Conservation (phyloP, 2,329 filamentous ascomycete species). For the Pseudocercospora macadamiae region DNA sequence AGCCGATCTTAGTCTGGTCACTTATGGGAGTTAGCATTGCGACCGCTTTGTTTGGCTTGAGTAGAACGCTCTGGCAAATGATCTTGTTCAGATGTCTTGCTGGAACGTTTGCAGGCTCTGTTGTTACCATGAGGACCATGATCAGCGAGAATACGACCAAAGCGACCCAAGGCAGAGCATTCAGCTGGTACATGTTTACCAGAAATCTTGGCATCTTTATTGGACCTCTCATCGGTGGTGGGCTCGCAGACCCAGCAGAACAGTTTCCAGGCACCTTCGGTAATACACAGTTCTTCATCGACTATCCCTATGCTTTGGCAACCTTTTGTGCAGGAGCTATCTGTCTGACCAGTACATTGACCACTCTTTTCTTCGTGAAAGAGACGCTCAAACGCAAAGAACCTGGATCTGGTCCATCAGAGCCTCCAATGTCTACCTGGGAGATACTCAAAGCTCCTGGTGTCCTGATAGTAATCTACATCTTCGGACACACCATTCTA, state of each 20-base stretch:
- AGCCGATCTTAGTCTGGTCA: slow-evolving; percentile 70
- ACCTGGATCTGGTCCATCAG: slow-evolving; percentile 12
- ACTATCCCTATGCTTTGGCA: slow-evolving; percentile 68
- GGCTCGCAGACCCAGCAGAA: slow-evolving; percentile 66
- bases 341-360: slow-evolving; percentile 57
- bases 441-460: slow-evolving; percentile 65
- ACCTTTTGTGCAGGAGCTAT: slow-evolving; percentile 61
- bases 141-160: slow-evolving; percentile 71
- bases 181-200: slow-evolving; percentile 75
- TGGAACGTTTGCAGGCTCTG: slow-evolving; percentile 73
- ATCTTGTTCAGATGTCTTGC: slow-evolving; percentile 70
- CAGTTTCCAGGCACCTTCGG: slow-evolving; percentile 66
- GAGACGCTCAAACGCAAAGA: slow-evolving; percentile 37
- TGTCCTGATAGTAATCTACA: slow-evolving; percentile 66
- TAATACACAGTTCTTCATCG: slow-evolving; percentile 59
- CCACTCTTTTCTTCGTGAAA: slow-evolving; percentile 39
- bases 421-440: slow-evolving; percentile 49
- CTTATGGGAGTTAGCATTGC: slow-evolving; percentile 65
- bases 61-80: slow-evolving; percentile 72
- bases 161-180: slow-evolving; percentile 71
- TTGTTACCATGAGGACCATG: slow-evolving; percentile 77
- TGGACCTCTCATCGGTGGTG: slow-evolving; percentile 69
- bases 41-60: slow-evolving; percentile 69
- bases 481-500: slow-evolving; percentile 68
- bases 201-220: slow-evolving; percentile 73